Evolutionary conservation across 2,329 filamentous ascomycete genomes (phyloP).

Genomic region (Keithomyces neogunnii): DNA sequence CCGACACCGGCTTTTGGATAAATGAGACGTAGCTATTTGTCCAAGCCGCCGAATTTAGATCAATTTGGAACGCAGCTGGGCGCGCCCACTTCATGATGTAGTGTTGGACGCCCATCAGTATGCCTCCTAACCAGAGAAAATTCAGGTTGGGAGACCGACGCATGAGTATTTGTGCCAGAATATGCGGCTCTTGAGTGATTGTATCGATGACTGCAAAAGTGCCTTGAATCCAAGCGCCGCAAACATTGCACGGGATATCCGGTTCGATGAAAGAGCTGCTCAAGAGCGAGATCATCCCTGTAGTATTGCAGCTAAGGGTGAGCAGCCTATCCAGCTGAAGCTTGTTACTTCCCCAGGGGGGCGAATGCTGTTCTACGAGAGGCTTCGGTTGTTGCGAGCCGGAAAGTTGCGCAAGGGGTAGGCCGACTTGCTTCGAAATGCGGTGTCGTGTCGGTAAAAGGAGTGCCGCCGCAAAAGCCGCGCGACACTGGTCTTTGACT

Average conservation of each 20-base stretch:
- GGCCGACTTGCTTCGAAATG: constrained; percentile 3
- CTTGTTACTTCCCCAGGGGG: constrained; percentile 6
- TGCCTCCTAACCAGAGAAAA: constrained; percentile 10
- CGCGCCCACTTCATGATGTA: constrained; percentile 5
- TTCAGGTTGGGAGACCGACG: constrained; percentile 6
- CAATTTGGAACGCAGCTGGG: constrained; percentile 1
- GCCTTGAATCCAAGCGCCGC: constrained; percentile 8
- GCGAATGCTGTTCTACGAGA: neutral
- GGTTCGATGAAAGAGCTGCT: constrained; percentile 9
- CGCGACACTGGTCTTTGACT: constrained; percentile 2
- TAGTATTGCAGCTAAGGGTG: constrained; percentile 9
- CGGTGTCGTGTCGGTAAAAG: constrained; percentile 5
- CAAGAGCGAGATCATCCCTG: constrained; percentile 1
- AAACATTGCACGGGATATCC: constrained; percentile 8
- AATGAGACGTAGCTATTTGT: constrained; percentile 6
- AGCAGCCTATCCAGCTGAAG: constrained; percentile 10
- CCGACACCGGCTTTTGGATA: constrained; percentile 1
- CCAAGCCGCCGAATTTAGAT: constrained; percentile 2
- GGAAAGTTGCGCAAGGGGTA: neutral
- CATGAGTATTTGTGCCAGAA: constrained; percentile 6
- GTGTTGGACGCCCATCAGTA: constrained; percentile 6
- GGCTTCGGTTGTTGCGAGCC: neutral
- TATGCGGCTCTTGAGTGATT: constrained; percentile 1
- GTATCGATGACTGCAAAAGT: constrained; percentile 5
- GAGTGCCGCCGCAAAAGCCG: constrained; percentile 6